Evolutionary conservation across 441 rosid species (phyloP).

Genomic region (Geranium incanum): DNA sequence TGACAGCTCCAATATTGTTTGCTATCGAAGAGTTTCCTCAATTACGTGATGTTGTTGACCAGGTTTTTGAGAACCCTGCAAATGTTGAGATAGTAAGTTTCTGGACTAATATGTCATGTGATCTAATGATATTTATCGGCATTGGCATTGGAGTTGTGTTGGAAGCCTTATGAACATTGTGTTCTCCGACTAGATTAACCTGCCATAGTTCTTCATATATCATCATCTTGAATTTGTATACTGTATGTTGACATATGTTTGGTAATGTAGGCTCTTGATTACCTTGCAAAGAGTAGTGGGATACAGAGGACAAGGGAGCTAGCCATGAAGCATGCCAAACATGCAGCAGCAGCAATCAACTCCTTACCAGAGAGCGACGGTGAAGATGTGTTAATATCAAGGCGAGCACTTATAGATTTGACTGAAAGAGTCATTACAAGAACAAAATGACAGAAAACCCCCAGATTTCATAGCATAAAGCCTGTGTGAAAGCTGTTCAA

Average conservation of each 20-base stretch:
- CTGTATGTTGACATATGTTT: constrained; percentile 2
- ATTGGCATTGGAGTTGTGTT: neutral
- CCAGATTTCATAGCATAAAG: neutral
- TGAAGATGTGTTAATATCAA: constrained; percentile 54
- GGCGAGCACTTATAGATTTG: constrained; percentile 74
- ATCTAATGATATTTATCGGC: neutral
- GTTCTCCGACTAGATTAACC: neutral
- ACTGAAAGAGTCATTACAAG: constrained; percentile 72
- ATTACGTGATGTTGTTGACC: constrained; percentile 44
- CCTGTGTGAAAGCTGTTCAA: neutral
- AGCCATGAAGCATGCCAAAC: constrained; percentile 58
- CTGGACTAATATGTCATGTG: neutral
- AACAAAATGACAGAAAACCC: constrained; percentile 42
- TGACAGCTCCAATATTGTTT: constrained; percentile 80
- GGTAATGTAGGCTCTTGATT: constrained; percentile 57
- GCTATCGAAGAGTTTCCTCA: constrained; percentile 87
- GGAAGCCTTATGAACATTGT: neutral
- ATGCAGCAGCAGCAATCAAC: constrained; percentile 59
- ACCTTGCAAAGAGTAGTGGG: constrained; percentile 76
- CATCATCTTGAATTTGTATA: neutral
- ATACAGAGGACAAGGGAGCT: constrained; percentile 71
- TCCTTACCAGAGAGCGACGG: constrained; percentile 58
- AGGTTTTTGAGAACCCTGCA: constrained; percentile 55
- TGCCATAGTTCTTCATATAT: constrained; percentile 6
- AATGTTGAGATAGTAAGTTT: constrained; percentile 61